Conservation (phyloP, 2,329 filamentous ascomycete genomes). For the Botryotinia calthae region DNA sequence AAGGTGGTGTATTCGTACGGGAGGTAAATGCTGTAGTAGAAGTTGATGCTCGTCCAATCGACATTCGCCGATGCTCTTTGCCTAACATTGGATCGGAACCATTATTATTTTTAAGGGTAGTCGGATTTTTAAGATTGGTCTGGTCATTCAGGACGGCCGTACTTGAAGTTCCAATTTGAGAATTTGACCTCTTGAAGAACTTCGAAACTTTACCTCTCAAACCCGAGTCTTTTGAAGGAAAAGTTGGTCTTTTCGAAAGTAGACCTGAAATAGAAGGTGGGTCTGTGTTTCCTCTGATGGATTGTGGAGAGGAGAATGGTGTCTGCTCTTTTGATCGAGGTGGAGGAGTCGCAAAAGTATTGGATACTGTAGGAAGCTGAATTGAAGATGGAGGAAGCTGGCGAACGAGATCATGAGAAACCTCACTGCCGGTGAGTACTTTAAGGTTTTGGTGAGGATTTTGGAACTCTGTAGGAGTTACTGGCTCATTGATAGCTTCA, state of each 20-base stretch:
- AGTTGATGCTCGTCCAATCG: constrained; percentile 28
- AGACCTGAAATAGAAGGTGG: neutral
- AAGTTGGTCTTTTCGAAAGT: constrained; percentile 20
- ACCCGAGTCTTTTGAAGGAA: constrained; percentile 21
- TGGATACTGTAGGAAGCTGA: constrained; percentile 27
- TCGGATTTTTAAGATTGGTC: constrained; percentile 10
- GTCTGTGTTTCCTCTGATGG: constrained; percentile 9
- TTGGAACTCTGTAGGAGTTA: constrained; percentile 58
- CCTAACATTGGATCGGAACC: constrained; percentile 26
- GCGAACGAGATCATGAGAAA: constrained; percentile 15
- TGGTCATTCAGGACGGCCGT: constrained; percentile 18
- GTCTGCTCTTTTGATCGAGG: constrained; percentile 10
- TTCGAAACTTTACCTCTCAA: constrained; percentile 28
- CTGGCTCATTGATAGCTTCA: constrained; percentile 58
- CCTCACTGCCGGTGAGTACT: constrained; percentile 21
- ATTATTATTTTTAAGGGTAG: constrained; percentile 20
- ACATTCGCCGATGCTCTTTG: constrained; percentile 25
- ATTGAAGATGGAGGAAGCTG: neutral
- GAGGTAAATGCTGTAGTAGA: constrained; percentile 29
- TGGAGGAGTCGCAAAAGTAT: constrained; percentile 29
- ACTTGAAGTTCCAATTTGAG: constrained; percentile 19
- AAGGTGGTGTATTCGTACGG: constrained; percentile 41
- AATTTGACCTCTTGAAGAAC: constrained; percentile 29
- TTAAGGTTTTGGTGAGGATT: constrained; percentile 54
- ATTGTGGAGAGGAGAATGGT: constrained; percentile 5